Percentiles rank a stretch among this genome's conserved stretches.
Evolutionary conservation across 441 rosid species (phyloP).

Genomic region (Syzygium syzygioides): DNA sequence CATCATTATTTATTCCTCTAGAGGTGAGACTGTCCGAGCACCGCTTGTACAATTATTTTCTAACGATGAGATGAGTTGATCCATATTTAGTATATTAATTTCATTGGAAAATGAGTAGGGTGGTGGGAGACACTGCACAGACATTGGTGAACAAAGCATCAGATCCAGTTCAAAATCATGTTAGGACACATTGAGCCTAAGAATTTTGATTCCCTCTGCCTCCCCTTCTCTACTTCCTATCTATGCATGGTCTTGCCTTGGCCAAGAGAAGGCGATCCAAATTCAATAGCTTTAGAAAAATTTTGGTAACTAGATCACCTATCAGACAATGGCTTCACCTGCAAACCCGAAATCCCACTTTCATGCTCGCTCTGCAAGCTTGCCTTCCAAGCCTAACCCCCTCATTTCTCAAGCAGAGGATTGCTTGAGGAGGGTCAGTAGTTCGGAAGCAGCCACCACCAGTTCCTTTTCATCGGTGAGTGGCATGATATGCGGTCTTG

Average conservation of each 20-base stretch:
- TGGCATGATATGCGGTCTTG: constrained; percentile 13
- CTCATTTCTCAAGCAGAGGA: constrained; percentile 22
- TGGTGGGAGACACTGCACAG: not conserved
- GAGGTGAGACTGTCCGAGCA: not conserved
- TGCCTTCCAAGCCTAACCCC: not conserved
- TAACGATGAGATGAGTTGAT: not conserved
- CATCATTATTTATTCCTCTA: not conserved
- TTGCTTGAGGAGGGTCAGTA: constrained; percentile 20
- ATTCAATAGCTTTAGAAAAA: not conserved
- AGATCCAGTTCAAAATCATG: not conserved
- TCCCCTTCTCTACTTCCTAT: not conserved
- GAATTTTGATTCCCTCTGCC: not conserved
- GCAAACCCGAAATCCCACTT: not conserved
- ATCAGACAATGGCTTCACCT: not conserved
- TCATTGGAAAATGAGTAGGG: not conserved
- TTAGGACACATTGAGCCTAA: not conserved
- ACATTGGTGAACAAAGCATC: not conserved
- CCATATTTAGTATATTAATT: not conserved
- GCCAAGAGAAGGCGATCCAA: not conserved
- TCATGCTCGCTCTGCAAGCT: not conserved
- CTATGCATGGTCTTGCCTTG: not conserved
- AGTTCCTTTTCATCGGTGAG: constrained; percentile 16
- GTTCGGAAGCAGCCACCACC: constrained; percentile 16
- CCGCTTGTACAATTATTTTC: not conserved
- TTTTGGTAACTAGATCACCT: not conserved